phyloP scores from a whole-genome alignment of 768 basidiomycete species.

The Auriscalpium vulgare region DNA sequence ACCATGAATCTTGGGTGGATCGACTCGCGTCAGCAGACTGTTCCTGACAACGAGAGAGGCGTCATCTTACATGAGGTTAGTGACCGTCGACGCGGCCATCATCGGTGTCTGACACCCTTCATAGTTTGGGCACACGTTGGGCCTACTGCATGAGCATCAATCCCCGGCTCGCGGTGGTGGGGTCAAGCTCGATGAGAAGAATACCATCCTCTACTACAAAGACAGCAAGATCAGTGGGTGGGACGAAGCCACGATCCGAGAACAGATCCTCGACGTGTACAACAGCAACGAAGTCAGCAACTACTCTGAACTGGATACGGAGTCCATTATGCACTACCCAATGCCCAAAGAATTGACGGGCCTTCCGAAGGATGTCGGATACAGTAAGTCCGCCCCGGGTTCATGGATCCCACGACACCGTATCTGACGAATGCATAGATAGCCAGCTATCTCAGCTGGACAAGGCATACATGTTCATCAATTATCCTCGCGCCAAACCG shows the following conservation, averaged over 20 bases:
- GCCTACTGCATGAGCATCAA: not conserved
- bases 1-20: not conserved
- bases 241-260: not conserved
- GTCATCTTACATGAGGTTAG: not conserved
- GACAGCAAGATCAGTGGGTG: not conserved
- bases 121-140: not conserved
- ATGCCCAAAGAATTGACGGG: not conserved
- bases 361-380: not conserved
- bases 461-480: not conserved
- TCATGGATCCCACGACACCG: not conserved
- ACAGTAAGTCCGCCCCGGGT: not conserved
- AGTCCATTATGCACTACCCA: not conserved
- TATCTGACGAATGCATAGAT: not conserved
- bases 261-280: slow-evolving; percentile 1
- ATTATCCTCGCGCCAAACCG: not conserved
- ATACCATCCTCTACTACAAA: not conserved
- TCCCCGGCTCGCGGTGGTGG: not conserved
- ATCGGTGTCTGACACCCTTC: not conserved
- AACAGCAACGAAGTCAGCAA: not conserved
- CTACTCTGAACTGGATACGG: not conserved
- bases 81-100: not conserved
- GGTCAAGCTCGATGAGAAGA: not conserved
- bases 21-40: not conserved
- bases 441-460: not conserved
- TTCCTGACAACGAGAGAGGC: not conserved